phyloP scores from a whole-genome alignment of 192 early-diverging fungal species.

The Coemansia sp. region DNA sequence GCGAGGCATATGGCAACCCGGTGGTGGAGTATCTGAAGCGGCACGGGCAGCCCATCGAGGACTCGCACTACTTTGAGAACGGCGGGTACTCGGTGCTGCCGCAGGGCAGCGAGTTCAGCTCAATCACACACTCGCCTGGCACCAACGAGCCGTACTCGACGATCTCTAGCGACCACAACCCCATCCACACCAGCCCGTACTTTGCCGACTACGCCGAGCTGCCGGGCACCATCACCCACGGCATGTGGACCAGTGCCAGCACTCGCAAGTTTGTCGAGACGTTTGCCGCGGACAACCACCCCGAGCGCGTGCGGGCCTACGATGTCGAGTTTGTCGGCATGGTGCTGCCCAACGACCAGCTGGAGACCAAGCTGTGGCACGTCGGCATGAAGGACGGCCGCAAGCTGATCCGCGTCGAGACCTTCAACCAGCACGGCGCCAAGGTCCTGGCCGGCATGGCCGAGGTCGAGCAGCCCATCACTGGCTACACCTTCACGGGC shows the following conservation, averaged over 20 bases:
- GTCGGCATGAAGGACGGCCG: conserved; percentile 95
- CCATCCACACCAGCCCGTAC: conserved; percentile 94
- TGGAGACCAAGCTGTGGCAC: conserved; percentile 85
- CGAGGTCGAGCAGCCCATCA: conserved; percentile 88
- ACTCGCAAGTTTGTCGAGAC: conserved; percentile 95
- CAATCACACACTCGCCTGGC: conserved; percentile 78
- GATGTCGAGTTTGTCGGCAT: conserved; percentile 85
- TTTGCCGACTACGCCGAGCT: conserved; percentile 86
- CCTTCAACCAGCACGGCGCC: conserved; percentile 76
- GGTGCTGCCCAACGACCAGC: conserved; percentile 85
- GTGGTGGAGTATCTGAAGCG: conserved; percentile 86
- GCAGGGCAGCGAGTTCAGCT: conserved; percentile 72
- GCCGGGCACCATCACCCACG: conserved; percentile 92
- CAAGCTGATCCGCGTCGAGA: conserved; percentile 89
- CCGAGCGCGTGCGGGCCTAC: conserved; percentile 81
- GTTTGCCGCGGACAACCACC: conserved; percentile 88
- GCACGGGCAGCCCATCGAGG: conserved; percentile 78
- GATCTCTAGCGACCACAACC: conserved; percentile 88
- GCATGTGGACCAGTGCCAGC: conserved; percentile 95
- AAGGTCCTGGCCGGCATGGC: conserved; percentile 80
- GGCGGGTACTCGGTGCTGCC: conserved; percentile 93
- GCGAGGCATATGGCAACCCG: conserved; percentile 77
- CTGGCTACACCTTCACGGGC: conserved; percentile 91
- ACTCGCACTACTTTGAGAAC: conserved; percentile 81
- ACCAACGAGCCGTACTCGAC: conserved; percentile 84